These are phyloP conservation scores for Penicillium odoratum DNA, from an alignment of 495 filamentous ascomycete species.

Conservation along the genomic window DNA sequence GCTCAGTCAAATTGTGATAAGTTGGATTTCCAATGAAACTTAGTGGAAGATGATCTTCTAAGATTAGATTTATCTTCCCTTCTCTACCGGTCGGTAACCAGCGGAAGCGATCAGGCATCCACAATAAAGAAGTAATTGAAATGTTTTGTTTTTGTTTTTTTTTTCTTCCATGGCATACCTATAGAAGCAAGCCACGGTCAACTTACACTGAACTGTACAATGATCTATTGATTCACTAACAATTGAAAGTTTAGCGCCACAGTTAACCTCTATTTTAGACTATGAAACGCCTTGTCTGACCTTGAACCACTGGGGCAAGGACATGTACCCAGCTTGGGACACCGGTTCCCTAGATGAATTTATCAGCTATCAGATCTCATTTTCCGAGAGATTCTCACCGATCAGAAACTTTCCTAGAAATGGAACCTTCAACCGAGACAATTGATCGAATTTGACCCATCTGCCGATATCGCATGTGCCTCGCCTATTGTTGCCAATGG, in stretches of 20 bases:
- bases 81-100: constrained; percentile 4
- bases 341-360: not conserved
- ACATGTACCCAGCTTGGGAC: not conserved
- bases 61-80: not conserved
- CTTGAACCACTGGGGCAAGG: constrained; percentile 2
- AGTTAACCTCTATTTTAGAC: not conserved
- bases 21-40: constrained; percentile 20
- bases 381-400: not conserved
- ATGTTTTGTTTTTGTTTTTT: not conserved
- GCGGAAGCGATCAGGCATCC: constrained; percentile 4
- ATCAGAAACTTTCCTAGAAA: not conserved
- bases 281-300: not conserved
- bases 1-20: constrained; percentile 11
- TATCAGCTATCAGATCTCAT: not conserved
- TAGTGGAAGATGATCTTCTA: constrained; percentile 13
- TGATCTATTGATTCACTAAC: not conserved
- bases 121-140: not conserved
- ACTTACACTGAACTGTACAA: not conserved
- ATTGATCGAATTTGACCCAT: not conserved
- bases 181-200: not conserved
- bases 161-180: not conserved
- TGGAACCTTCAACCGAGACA: constrained; percentile 2
- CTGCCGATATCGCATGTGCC: not conserved
- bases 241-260: too few species aligned
- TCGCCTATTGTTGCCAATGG: constrained; percentile 3